Evolutionary conservation across 805 yeast genomes (phyloP), one percentile per base, ranked within the genome.

Genomic region (Grigorovia yakushimaensis): DNA sequence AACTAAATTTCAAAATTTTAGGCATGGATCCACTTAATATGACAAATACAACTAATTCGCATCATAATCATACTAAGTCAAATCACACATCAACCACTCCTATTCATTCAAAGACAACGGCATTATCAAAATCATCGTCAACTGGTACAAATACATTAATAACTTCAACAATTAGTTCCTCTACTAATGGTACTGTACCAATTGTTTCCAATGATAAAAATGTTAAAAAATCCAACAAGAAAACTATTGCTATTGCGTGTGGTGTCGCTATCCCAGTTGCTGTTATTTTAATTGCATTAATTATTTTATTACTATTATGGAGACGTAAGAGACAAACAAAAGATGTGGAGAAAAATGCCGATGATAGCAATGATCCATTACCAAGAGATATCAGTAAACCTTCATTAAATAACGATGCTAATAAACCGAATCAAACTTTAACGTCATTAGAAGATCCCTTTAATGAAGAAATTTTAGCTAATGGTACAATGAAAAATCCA

Each of bases 201-300:
- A 21, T 46, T 18, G 49, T 70, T 1, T 21, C 39, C 7, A 42
- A 40, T 30, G 43, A 44, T 22, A 47, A 41, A 39, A 20, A 49
- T 10, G 39, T 71, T 2, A 56, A 54, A n/a, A 66, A 45, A 0
- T 47, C 46, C 19, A 46, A 65, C 41, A 72, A 69, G 45, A 82
- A 76, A 53, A 75, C 77, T 2, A 70, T 86, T n/a, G 96, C 95
- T 0, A 84, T 91, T 59, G 95, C 89, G 1, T 74, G 89, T 50
- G 97, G 96, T 47, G 89, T 85, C n/a, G 86, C 83, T 1, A 73
- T 93, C 42, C 95, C 96, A 1, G 66, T 78, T 3, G 73, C 74
- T 1, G 55, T 84, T 0, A 55, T 80, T 8, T 54, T 79, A 2
- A 73, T 78, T 0, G 71, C 69, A 0, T 44, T 76, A 1, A 30